phyloP scores from a whole-genome alignment of 2,329 filamentous ascomycete genomes.

The Corinectria fuckeliana region DNA sequence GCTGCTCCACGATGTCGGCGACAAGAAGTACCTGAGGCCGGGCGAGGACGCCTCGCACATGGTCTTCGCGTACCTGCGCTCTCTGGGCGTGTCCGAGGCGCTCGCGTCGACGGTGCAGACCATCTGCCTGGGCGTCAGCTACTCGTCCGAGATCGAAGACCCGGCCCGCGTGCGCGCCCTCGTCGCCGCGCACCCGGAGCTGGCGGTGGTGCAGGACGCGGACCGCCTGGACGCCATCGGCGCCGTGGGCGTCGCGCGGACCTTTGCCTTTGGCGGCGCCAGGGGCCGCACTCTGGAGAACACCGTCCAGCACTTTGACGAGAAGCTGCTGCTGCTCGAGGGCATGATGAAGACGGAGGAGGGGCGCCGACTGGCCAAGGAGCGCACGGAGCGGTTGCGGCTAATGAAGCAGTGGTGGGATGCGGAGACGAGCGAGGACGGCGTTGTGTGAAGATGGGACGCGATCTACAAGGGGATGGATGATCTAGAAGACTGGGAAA shows the following conservation, averaged over 20 bases:
- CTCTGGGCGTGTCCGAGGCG: conserved; percentile 59
- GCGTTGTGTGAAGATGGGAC: conserved; percentile 13
- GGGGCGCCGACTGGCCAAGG: conserved; percentile 59
- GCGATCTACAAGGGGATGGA: neutral
- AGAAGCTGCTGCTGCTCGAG: conserved; percentile 73
- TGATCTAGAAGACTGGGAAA: neutral
- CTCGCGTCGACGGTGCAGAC: conserved; percentile 73
- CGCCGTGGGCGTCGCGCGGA: conserved; percentile 80
- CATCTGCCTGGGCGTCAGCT: conserved; percentile 80
- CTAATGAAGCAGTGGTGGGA: conserved; percentile 65
- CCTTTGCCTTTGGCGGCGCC: conserved; percentile 69
- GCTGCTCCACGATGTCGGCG: conserved; percentile 86
- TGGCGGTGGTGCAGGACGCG: conserved; percentile 86
- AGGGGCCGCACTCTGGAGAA: conserved; percentile 65
- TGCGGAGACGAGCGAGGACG: conserved; percentile 52
- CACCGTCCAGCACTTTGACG: conserved; percentile 76
- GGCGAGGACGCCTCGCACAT: conserved; percentile 63
- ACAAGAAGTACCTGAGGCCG: conserved; percentile 76
- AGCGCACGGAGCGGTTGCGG: conserved; percentile 59
- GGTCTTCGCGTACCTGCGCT: conserved; percentile 61
- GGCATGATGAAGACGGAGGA: conserved; percentile 69
- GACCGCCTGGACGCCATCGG: conserved; percentile 92
- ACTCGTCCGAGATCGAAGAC: conserved; percentile 73
- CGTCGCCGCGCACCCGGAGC: conserved; percentile 65
- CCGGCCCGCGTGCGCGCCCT: conserved; percentile 65